Conservation (phyloP, 768 basidiomycete species). For the Neoboletus brunneissimus region DNA sequence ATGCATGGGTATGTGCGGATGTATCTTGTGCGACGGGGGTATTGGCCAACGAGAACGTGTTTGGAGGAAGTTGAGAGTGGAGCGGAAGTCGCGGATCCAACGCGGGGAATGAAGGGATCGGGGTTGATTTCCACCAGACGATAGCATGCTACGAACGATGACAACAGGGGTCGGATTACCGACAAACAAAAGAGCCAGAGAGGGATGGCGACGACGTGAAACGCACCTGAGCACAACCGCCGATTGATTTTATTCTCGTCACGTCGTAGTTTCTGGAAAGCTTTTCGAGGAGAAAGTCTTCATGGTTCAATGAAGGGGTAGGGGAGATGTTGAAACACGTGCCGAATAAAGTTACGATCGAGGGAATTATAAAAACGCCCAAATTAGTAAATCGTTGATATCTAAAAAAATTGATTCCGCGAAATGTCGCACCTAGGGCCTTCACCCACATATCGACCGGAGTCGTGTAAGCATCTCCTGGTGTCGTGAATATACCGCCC, state of each 20-base stretch:
- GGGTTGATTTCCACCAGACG: constrained; percentile 85
- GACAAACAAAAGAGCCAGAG: background rate
- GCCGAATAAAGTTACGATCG: constrained; percentile 34
- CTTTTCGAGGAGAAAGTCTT: constrained; percentile 76
- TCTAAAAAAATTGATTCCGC: constrained; percentile 63
- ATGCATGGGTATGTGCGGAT: constrained; percentile 74
- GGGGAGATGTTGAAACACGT: constrained; percentile 11
- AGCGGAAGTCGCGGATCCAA: constrained; percentile 71
- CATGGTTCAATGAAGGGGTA: background rate
- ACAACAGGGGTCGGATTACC: constrained; percentile 2
- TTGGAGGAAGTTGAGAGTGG: constrained; percentile 63
- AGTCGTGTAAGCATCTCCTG: constrained; percentile 83
- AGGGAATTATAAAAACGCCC: constrained; percentile 28
- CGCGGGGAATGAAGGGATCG: constrained; percentile 67
- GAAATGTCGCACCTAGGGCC: constrained; percentile 56
- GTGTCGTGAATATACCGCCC: constrained; percentile 82
- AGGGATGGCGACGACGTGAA: background rate
- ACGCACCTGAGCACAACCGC: constrained; percentile 76
- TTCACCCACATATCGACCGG: constrained; percentile 92
- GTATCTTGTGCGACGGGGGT: constrained; percentile 77
- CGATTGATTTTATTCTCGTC: constrained; percentile 67
- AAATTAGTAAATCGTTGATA: constrained; percentile 37
- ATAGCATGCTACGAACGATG: constrained; percentile 52
- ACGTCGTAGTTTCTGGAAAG: constrained; percentile 68
- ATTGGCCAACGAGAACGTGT: constrained; percentile 68